These are phyloP conservation scores for Hansfordia pulvinata DNA, from an alignment of 2,329 filamentous ascomycete species.

Conservation along the genomic window DNA sequence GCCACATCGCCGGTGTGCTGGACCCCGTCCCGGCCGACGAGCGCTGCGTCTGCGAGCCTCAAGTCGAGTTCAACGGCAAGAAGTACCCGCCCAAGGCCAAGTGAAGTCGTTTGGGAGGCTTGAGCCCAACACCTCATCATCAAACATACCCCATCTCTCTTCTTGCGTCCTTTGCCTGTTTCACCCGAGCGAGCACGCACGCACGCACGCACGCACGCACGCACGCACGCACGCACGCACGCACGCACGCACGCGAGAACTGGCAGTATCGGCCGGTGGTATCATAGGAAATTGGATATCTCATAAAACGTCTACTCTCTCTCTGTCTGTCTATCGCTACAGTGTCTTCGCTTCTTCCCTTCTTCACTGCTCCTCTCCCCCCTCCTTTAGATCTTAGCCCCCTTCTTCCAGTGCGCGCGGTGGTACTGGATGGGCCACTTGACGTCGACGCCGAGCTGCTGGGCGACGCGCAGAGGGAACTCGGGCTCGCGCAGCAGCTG, in stretches of 20 bases:
- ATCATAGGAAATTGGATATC: too few species aligned
- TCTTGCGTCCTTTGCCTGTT: background rate
- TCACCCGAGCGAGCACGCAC: too few species aligned
- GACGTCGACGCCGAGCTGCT: constrained; percentile 57
- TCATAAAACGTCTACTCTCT: too few species aligned
- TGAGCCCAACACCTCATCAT: background rate
- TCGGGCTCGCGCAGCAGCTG: constrained; percentile 75
- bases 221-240: too few species aligned
- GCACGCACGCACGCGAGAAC: too few species aligned
- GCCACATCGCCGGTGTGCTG: constrained; percentile 48
- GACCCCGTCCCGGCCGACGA: constrained; percentile 40
- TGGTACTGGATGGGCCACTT: constrained; percentile 58
- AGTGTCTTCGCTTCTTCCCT: too few species aligned
- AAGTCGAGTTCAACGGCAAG: constrained; percentile 45
- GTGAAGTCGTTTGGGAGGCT: background rate
- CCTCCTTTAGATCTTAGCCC: constrained; percentile 15
- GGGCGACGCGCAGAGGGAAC: constrained; percentile 59
- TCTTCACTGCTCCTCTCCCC: too few species aligned
- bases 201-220: too few species aligned
- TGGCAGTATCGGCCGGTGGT: too few species aligned
- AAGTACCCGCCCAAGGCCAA: constrained; percentile 51
- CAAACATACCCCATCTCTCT: too few species aligned
- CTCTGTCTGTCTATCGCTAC: too few species aligned
- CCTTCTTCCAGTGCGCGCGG: constrained; percentile 18
- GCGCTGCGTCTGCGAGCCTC: constrained; percentile 53